These are phyloP conservation scores for Elaphomyces granulatus DNA, from an alignment of 495 filamentous ascomycete genomes.

Conservation along the genomic window DNA sequence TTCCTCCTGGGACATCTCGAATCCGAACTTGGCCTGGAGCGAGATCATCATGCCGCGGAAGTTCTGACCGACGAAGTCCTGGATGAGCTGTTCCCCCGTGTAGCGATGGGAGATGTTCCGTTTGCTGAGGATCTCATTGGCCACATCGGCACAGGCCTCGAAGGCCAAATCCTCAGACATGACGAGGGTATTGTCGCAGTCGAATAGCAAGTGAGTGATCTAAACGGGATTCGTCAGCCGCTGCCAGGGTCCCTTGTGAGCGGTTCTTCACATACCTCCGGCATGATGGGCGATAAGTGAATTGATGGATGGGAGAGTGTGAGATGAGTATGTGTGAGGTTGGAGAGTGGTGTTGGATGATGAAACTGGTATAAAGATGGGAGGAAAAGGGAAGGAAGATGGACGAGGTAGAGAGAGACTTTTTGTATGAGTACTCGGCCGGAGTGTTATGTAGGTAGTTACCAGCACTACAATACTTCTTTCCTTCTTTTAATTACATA, in stretches of 20 bases:
- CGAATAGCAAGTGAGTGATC: slow-evolving; percentile 77
- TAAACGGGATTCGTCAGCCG: slow-evolving; percentile 21
- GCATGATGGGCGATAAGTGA: slow-evolving; percentile 24
- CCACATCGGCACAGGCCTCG: slow-evolving; percentile 82
- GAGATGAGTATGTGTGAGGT: slow-evolving; percentile 2
- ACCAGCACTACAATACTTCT: too few species aligned
- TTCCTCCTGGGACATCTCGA: slow-evolving; percentile 51
- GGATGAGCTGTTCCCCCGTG: slow-evolving; percentile 63
- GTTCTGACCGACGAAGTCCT: slow-evolving; percentile 89
- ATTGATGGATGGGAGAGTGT: slow-evolving; percentile 15
- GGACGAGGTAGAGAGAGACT: neutral
- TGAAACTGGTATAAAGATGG: slow-evolving; percentile 1
- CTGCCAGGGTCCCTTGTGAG: too few species aligned
- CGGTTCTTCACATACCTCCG: slow-evolving; percentile 33
- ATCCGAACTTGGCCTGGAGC: slow-evolving; percentile 62
- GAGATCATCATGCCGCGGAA: slow-evolving; percentile 82
- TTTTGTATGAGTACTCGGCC: neutral
- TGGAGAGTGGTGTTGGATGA: neutral
- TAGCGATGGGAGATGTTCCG: slow-evolving; percentile 55
- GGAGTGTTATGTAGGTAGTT: too few species aligned
- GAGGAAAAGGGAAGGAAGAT: neutral
- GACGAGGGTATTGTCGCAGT: slow-evolving; percentile 97
- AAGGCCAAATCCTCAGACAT: slow-evolving; percentile 87
- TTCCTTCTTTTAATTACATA: too few species aligned
- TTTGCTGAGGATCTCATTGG: slow-evolving; percentile 73